These are phyloP conservation scores for Phanerochaete carnosa DNA, from an alignment of 768 basidiomycete species.

Conservation along the genomic window DNA sequence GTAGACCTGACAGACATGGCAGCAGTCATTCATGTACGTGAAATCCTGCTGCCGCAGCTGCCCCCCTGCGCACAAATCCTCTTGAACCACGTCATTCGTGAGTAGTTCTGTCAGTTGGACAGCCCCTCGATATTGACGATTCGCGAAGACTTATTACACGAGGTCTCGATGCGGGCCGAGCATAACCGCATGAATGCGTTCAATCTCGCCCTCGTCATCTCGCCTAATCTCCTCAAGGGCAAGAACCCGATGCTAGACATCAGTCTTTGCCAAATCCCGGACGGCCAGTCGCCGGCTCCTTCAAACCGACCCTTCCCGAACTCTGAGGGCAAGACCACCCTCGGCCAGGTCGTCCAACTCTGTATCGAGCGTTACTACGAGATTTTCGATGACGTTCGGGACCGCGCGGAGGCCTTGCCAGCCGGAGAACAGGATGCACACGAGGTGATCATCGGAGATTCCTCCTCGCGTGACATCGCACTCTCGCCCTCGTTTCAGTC, in stretches of 20 bases:
- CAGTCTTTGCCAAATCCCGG: conserved; percentile 64
- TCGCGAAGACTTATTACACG: conserved; percentile 68
- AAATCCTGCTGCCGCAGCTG: conserved; percentile 64
- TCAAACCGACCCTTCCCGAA: conserved; percentile 17
- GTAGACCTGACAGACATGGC: conserved; percentile 53
- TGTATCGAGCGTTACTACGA: conserved; percentile 85
- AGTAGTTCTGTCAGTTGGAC: not conserved
- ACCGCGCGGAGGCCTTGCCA: conserved; percentile 55
- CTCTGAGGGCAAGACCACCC: conserved; percentile 52
- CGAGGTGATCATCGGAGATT: conserved; percentile 7
- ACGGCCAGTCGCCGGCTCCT: conserved; percentile 35
- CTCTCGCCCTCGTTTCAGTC: conserved; percentile 17
- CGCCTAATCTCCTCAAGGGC: conserved; percentile 75
- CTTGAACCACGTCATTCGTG: conserved; percentile 51
- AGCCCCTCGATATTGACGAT: not conserved
- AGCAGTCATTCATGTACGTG: conserved; percentile 62
- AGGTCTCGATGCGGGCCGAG: conserved; percentile 65
- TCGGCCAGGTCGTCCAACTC: conserved; percentile 68
- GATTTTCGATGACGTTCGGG: conserved; percentile 78
- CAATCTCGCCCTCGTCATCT: conserved; percentile 77
- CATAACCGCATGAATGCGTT: conserved; percentile 80
- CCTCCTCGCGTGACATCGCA: conserved; percentile 10
- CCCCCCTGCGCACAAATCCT: conserved; percentile 71
- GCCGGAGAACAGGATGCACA: conserved; percentile 3
- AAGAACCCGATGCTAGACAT: conserved; percentile 69